Base-by-base conservation (phyloP, 495 filamentous ascomycete species). In the Polyplosphaeria fusca region DNA sequence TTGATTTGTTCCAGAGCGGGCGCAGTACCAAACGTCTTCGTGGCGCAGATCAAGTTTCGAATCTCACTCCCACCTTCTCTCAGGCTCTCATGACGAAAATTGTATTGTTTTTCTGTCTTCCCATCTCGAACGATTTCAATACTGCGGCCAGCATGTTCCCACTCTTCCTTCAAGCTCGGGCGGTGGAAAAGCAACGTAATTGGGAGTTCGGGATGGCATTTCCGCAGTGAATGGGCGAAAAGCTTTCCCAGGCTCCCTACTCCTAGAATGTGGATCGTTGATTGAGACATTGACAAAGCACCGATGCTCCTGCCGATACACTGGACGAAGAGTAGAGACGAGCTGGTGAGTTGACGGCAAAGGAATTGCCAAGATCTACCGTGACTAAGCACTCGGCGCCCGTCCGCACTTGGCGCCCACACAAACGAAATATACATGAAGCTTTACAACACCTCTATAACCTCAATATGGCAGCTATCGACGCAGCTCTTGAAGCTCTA, bases 151-250 rank as follows among this genome's bases (percentile, higher is more conserved):
- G 53, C 53, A 3, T 37, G 2, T 5, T 49, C 13, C 53, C 53
- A 57, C 19, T 57, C 53, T 14, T 49, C 27, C 5, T 18, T 28
- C 13, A 57, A 19, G 30, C 44, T 49, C 27, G 53, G 53, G 3
- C 53, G 53, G 41, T 57, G 53, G 23, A 57, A 57, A 4, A 57
- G 44, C 22, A 57, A 22, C 1, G 53, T 57, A 16, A 57, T 49
- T 19, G 53, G 53, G 9, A 49, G 5, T 12, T 47, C 23, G 2
- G 53, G 53, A 20, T 57, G 44, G 22, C 18, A 9, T 19, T 41
- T 47, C 2, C 53, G 53, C 14, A 57, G 22, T 1, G 53, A 26
- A 22, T 48, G 44, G 5, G 53, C 53, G 26, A 57, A 22, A 3
- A 57, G 35, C 22, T 41, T 48, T 4, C 53, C 53, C 27, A 57